These are phyloP conservation scores for Annulohypoxylon maeteangense DNA, from an alignment of 495 filamentous ascomycete species.

Conservation along the genomic window DNA sequence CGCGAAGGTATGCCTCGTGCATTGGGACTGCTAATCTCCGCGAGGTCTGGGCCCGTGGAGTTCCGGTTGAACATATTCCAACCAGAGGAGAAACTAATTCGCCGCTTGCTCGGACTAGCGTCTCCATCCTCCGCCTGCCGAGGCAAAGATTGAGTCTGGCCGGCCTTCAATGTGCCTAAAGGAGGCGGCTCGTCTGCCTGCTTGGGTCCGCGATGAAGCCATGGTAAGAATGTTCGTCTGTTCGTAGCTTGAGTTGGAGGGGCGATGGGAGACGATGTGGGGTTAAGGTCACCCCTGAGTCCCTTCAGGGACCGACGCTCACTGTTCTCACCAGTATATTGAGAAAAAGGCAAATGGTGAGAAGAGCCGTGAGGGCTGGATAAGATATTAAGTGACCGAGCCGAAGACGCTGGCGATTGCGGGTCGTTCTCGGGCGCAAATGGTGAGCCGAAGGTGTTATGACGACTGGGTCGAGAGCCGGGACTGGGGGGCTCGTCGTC, in stretches of 20 bases:
- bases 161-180: constrained; percentile 76
- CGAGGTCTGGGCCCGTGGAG: constrained; percentile 54
- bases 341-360: constrained; percentile 64
- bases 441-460: constrained; percentile 46
- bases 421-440: constrained; percentile 63
- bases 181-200: constrained; percentile 73
- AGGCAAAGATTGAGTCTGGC: constrained; percentile 86
- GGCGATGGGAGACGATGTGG: constrained; percentile 43
- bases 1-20: constrained; percentile 53
- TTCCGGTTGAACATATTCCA: constrained; percentile 70
- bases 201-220: constrained; percentile 77
- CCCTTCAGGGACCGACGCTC: constrained; percentile 54
- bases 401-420: constrained; percentile 77
- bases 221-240: constrained; percentile 62
- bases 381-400: constrained; percentile 69
- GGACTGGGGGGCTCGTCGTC: constrained; percentile 73
- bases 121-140: constrained; percentile 62
- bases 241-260: constrained; percentile 43
- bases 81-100: constrained; percentile 60
- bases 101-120: constrained; percentile 52
- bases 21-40: constrained; percentile 47
- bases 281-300: constrained; percentile 38
- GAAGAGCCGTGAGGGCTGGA: constrained; percentile 73
- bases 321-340: constrained; percentile 53
- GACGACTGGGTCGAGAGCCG: constrained; percentile 46